phyloP scores from a whole-genome alignment of 2,329 filamentous ascomycete species.

The Microcyclosporella mali region DNA sequence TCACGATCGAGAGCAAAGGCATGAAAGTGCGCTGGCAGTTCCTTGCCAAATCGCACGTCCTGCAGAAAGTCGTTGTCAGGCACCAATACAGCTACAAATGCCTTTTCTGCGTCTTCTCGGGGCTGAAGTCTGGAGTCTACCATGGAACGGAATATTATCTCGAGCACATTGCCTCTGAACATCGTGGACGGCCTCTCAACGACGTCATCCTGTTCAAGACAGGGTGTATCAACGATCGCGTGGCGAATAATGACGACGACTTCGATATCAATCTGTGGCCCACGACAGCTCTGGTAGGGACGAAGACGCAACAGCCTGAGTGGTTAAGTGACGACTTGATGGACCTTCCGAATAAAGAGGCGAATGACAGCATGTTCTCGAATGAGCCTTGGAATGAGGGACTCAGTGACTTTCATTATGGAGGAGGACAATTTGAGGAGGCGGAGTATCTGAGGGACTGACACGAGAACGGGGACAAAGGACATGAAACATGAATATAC shows the following conservation, averaged over 20 bases:
- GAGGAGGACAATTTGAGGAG: constrained; percentile 19
- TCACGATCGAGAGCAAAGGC: constrained; percentile 24
- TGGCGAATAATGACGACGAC: constrained; percentile 36
- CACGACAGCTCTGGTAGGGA: constrained; percentile 3
- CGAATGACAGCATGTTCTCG: constrained; percentile 23
- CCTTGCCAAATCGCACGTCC: constrained; percentile 43
- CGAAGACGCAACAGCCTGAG: constrained; percentile 9
- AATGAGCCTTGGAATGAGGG: constrained; percentile 31
- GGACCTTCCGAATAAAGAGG: constrained; percentile 13
- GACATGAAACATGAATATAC: neutral
- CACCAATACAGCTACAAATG: constrained; percentile 37
- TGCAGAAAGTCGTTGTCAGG: constrained; percentile 29
- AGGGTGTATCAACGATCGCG: constrained; percentile 38
- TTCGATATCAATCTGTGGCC: constrained; percentile 46
- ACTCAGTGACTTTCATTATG: constrained; percentile 29
- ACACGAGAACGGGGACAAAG: no score
- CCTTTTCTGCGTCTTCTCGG: constrained; percentile 42
- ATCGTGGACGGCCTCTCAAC: constrained; percentile 31
- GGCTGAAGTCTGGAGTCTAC: constrained; percentile 33
- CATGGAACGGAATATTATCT: constrained; percentile 39
- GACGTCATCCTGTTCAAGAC: constrained; percentile 37
- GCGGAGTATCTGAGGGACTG: constrained; percentile 23
- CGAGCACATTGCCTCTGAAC: constrained; percentile 36
- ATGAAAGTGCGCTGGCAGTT: constrained; percentile 44
- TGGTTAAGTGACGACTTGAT: constrained; percentile 22